Base-by-base conservation (phyloP, 2,329 filamentous ascomycete species). In the Cordyceps cicadae region DNA sequence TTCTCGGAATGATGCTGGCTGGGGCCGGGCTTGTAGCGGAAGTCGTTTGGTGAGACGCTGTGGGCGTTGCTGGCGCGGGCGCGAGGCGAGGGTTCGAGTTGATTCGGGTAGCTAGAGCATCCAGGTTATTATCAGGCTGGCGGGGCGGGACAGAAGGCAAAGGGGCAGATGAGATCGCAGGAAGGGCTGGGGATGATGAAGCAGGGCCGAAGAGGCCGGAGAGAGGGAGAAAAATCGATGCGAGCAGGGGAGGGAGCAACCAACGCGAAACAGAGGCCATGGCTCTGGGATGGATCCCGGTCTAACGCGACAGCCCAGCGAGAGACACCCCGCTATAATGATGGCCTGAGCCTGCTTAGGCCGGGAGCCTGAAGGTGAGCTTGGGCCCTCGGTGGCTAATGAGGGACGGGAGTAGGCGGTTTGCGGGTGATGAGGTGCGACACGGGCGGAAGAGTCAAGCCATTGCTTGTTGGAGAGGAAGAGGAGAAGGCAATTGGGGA, bases 261-360 rank as follows among this genome's bases (percentile, higher is more conserved):
- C 29, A 52, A 61, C 60, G 60, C 53, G 60, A 61, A 57, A 61
- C 60, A 53, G 60, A 61, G 60, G 60, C 53, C 60, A 61, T 61
- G 60, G 54, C 60, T 58, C 46, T 60, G 32, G 52, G 37, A 56
- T 51, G 53, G 59, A 61, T 51, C 53, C 59, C 39, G 34, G 59
- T 61, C 53, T 46, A 61, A 61, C 52, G 59, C 59, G 59, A 55
- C 52, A 51, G 53, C 34, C 46, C 41, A 56, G 59, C 52, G 37
- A 58, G 46, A 52, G 52, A 21, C 52, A 41, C 58, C 58, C 58
- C 58, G 58, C 58, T 60, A 54, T 60, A 60, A 50, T 60, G 51
- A 60, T 54, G 50, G 51, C 58, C 58, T 60, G 58, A 60, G 51
- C 43, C 58, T 54, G 50, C 48, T 46, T 45, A 51, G 56, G 49